Percentiles rank a stretch among this genome's conserved stretches.
Conservation (phyloP, 306 rosid genomes). For the Echinosophora koreensis region DNA sequence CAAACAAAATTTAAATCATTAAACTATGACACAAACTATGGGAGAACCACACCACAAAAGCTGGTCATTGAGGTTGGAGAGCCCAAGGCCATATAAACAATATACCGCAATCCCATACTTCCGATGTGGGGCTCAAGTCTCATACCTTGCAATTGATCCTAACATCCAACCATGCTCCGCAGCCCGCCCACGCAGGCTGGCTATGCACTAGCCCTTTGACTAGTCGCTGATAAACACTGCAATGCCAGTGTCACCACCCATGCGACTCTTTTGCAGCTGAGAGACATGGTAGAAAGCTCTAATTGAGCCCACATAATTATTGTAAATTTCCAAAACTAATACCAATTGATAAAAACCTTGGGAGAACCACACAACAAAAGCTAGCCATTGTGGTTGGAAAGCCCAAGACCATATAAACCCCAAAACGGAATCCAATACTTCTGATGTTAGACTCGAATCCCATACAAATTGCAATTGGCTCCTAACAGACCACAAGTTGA, state of each 20-base stretch:
- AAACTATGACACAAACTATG: not conserved
- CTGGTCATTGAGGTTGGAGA: not conserved
- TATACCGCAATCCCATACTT: not conserved
- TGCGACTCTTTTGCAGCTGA: not conserved
- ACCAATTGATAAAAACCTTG: not conserved
- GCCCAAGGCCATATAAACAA: not conserved
- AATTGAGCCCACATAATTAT: too few relatives aligned
- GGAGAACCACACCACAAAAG: not conserved
- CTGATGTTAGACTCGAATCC: too few relatives aligned
- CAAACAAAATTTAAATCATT: constrained; percentile 21
- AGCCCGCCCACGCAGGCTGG: not conserved
- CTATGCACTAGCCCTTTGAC: not conserved
- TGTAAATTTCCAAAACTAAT: too few relatives aligned
- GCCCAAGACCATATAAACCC: too few relatives aligned
- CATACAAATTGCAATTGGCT: too few relatives aligned
- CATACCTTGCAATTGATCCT: not conserved
- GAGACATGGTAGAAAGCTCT: not conserved
- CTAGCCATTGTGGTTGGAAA: too few relatives aligned
- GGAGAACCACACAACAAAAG: too few relatives aligned
- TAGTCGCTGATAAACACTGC: not conserved
- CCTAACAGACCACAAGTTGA: constrained; percentile 13
- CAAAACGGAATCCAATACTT: too few relatives aligned
- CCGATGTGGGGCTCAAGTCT: not conserved
- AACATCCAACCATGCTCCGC: not conserved
- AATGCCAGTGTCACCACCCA: not conserved